Percentiles rank a stretch among this genome's conserved stretches.
These are phyloP conservation scores for Coccomyxa subellipsoidea DNA, from an alignment of 163 green algal species.

Conservation along the genomic window DNA sequence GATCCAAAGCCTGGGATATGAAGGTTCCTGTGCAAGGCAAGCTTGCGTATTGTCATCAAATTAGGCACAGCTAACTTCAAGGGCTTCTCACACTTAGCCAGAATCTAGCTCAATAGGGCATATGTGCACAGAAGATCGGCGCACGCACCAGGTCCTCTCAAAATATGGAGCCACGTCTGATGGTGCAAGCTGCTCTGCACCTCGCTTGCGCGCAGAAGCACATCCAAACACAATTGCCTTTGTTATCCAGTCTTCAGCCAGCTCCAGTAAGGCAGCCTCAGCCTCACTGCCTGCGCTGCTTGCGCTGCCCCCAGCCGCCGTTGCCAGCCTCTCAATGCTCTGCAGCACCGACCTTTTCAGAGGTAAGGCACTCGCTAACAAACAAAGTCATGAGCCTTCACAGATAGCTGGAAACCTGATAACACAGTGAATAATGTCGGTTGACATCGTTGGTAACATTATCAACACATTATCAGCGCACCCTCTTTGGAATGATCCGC, in stretches of 20 bases:
- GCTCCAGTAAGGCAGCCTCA: conserved; percentile 22
- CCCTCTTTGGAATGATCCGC: neutral
- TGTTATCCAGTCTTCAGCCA: conserved; percentile 38
- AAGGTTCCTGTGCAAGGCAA: conserved; percentile 39
- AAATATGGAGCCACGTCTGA: conserved; percentile 35
- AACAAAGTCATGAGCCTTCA: too few relatives aligned
- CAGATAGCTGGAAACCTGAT: too few relatives aligned
- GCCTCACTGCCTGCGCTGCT: conserved; percentile 15
- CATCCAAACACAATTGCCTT: neutral
- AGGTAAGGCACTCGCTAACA: neutral
- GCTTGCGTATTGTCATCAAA: neutral
- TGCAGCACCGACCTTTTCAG: neutral
- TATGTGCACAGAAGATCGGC: neutral
- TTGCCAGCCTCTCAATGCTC: conserved; percentile 10
- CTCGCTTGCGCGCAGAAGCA: neutral
- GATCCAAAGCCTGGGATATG: conserved; percentile 44
- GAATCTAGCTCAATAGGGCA: too few relatives aligned
- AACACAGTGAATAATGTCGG: too few relatives aligned
- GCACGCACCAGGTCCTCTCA: conserved; percentile 31
- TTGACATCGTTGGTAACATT: too few relatives aligned
- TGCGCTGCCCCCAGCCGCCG: neutral
- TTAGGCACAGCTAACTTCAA: too few relatives aligned
- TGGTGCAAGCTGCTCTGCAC: conserved; percentile 14
- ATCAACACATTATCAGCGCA: too few relatives aligned
- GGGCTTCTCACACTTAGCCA: too few relatives aligned